phyloP scores from a whole-genome alignment of 2,329 filamentous ascomycete genomes.

The Hymenoscyphus repandus region DNA sequence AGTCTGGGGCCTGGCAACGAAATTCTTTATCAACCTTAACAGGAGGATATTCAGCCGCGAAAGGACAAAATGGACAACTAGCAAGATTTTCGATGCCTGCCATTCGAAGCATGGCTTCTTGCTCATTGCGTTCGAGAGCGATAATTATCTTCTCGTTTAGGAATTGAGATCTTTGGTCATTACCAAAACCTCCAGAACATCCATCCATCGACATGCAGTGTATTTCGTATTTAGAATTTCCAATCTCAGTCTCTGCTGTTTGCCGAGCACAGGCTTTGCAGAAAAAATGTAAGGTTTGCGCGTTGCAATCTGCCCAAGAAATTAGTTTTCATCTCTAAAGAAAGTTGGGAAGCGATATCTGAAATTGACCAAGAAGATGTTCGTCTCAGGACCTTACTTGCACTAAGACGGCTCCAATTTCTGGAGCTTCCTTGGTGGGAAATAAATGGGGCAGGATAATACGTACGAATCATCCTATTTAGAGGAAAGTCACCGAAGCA shows the following conservation, averaged over 20 bases:
- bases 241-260: slow-evolving; percentile 64
- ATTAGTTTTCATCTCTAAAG: no score
- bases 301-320: slow-evolving; percentile 45
- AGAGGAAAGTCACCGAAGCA: slow-evolving; percentile 64
- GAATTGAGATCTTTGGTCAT: slow-evolving; percentile 38
- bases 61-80: slow-evolving; percentile 78
- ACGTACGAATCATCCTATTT: slow-evolving; percentile 53
- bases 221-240: slow-evolving; percentile 62
- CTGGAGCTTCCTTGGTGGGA: no score
- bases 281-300: slow-evolving; percentile 48
- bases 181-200: slow-evolving; percentile 58
- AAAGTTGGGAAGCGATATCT: no score
- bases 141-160: slow-evolving; percentile 52
- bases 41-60: slow-evolving; percentile 66
- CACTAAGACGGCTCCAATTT: slow-evolving; percentile 11
- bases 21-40: slow-evolving; percentile 68
- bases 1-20: slow-evolving; percentile 61
- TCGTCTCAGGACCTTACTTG: no score
- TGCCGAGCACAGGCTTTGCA: slow-evolving; percentile 61
- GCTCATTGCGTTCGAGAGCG: slow-evolving; percentile 66
- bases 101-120: slow-evolving; percentile 62
- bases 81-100: slow-evolving; percentile 68
- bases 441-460: no score
- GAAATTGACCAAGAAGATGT: no score
- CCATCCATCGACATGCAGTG: slow-evolving; percentile 65